Base-by-base conservation (phyloP, 306 rosid species). In the Malus fusca region DNA sequence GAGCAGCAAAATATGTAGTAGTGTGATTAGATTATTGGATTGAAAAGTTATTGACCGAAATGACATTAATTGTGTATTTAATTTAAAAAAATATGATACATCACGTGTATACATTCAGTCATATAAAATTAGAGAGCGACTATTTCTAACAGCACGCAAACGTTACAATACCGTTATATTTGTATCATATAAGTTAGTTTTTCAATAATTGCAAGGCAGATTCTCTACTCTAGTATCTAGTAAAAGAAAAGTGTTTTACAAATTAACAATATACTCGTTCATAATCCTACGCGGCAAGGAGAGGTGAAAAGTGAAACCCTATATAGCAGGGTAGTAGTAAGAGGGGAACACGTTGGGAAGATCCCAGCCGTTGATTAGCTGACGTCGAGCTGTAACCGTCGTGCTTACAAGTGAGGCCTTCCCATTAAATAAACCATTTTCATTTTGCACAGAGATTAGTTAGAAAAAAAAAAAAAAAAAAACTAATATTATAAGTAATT, bases 331-430 rank as follows among this genome's bases (percentile, higher is more conserved):
- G n/a, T 8, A 2, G 69, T 11, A 55, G 10, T 17, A 68, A 63
- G 72, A 68, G 75, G 80, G 58, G 17, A 63, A 81, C 85, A 78
- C 85, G 78, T 78, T 69, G 48, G 74, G 66, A 13, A 76, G 23
- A 74, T 79, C 69, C 55, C 52, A 69, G 74, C 79, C 77, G 81
- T 80, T 56, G 53, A 76, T 37, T 59, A 43, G 55, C 35, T 12
- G 11, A 58, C 43, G 82, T 11, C 59, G 82, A 78, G 79, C 79
- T 87, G 88, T 79, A 80, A 15, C 22, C 64, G 55, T 81, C 82
- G 85, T 84, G 87, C 84, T 74, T 23, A 40, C 72, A 46, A 52
- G 66, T 42, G 86, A 73, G 53, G 71, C 69, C 25, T 65, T 76
- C 37, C 48, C 78, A 62, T 74, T 58, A 65, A 74, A 60, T 65